phyloP scores from a whole-genome alignment of 306 rosid species.

The Abrus pulchellus region DNA sequence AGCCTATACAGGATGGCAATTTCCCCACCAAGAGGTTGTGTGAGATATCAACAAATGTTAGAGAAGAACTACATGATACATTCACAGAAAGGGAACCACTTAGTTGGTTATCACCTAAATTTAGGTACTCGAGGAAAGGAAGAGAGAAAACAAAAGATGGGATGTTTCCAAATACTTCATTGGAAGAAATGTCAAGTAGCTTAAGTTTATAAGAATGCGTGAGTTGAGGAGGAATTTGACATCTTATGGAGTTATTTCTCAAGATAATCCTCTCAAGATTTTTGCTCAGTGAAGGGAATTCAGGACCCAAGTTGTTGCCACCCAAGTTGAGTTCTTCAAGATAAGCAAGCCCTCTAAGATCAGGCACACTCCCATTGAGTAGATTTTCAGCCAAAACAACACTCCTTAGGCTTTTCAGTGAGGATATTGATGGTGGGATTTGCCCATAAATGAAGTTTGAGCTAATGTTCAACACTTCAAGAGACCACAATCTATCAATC shows the following conservation, averaged over 20 bases:
- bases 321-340: conserved; percentile 73
- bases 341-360: conserved; percentile 56
- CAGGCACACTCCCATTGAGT: conserved; percentile 76
- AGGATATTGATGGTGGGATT: conserved; percentile 64
- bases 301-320: conserved; percentile 70
- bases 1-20: conserved; percentile 73
- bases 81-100: conserved; percentile 68
- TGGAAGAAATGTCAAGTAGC: conserved; percentile 71
- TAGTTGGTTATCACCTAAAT: conserved; percentile 70
- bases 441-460: conserved; percentile 75
- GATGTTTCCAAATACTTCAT: conserved; percentile 68
- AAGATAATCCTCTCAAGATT: conserved; percentile 61
- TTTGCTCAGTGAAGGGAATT: conserved; percentile 62
- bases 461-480: conserved; percentile 73
- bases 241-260: conserved; percentile 71
- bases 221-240: conserved; percentile 60
- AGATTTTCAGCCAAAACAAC: conserved; percentile 74
- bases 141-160: conserved; percentile 76
- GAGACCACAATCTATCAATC: conserved; percentile 63
- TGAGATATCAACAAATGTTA: conserved; percentile 75
- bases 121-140: conserved; percentile 70
- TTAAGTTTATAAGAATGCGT: conserved; percentile 53
- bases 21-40: conserved; percentile 75
- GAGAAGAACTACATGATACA: conserved; percentile 59
- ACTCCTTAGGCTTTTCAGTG: conserved; percentile 59